phyloP scores from a whole-genome alignment of 2,329 filamentous ascomycete species.

The Gnomoniopsis sp. region DNA sequence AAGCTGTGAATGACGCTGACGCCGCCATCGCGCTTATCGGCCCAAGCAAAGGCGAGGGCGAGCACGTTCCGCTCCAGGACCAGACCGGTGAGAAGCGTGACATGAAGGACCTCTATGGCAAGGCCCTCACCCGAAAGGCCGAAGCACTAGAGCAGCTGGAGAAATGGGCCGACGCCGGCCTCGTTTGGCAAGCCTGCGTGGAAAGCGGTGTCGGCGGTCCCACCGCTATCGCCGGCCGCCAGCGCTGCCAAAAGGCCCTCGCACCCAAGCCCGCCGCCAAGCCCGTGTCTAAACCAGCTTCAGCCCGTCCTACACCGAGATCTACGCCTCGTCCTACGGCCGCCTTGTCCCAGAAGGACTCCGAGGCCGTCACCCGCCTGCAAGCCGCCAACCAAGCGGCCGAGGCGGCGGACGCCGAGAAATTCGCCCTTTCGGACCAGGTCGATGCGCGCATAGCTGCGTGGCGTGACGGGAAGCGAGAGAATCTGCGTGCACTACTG shows the following conservation, averaged over 20 bases:
- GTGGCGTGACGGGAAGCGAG: slow-evolving; percentile 89
- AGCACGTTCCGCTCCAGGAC: slow-evolving; percentile 68
- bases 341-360: slow-evolving; percentile 39
- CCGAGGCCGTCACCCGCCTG: slow-evolving; percentile 77
- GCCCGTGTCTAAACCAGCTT: slow-evolving; percentile 28
- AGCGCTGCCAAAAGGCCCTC: slow-evolving; percentile 85
- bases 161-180: slow-evolving; percentile 80
- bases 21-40: slow-evolving; percentile 78
- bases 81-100: slow-evolving; percentile 66
- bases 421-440: slow-evolving; percentile 80
- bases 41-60: slow-evolving; percentile 70
- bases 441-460: slow-evolving; percentile 75
- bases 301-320: slow-evolving; percentile 41
- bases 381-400: slow-evolving; percentile 82
- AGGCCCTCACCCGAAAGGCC: slow-evolving; percentile 89
- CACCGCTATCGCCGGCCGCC: slow-evolving; percentile 78
- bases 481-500: slow-evolving; percentile 85
- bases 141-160: slow-evolving; percentile 96
- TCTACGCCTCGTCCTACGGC: slow-evolving; percentile 38
- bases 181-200: slow-evolving; percentile 78
- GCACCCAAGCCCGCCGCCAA: slow-evolving; percentile 59
- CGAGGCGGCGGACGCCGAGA: slow-evolving; percentile 86
- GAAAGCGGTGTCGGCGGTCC: slow-evolving; percentile 83
- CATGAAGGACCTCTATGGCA: slow-evolving; percentile 91
- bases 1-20: slow-evolving; percentile 81